Evolutionary conservation across 2,329 filamentous ascomycete species (phyloP), one percentile per base, ranked within the genome.

Genomic region (Penicillium capsulatum): DNA sequence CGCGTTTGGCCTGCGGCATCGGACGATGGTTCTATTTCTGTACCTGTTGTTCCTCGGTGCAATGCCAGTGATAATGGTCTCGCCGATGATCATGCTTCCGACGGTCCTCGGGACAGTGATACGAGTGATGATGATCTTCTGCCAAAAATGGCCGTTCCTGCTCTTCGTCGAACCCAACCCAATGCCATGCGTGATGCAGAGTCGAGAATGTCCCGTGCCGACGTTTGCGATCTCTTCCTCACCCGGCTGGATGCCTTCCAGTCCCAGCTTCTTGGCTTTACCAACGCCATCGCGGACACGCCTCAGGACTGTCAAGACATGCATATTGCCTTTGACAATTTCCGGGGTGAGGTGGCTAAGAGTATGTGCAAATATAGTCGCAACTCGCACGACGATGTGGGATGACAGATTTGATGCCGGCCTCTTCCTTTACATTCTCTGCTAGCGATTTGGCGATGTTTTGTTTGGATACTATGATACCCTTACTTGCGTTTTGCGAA

Each of bases 111-210:
- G 9, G 26, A 28, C 6, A 14, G n/a, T 7, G 19, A 24, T 13
- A 27, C 15, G 5, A 9, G 9, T 11, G 32, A 34, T 3, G 22
- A 39, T 17, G 36, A 39, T 9, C 17, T 34, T 17, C 34, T 42
- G 10, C 40, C 40, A 2, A 10, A 19, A 11, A 13, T 31, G 10
- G 17, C 35, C 13, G 11, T 31, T n/a, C 11, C 4, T 7, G 16
- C 35, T 8, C 17, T 31, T 11, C 35, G 17, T 17, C 31, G 31
- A 11, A 8, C 15, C n/a, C 31, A 28, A n/a, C n/a, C n/a, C 14
- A 11, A 22, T 9, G 19, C 19, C 19, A 5, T 7, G 2, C 3
- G 8, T 26, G 29, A 38, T 7, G n/a, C 4, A 4, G 14, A 27
- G 14, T 14, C 6, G 26, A 28, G 5, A 7, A n/a, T 14, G 4